Conservation (phyloP, 2,329 filamentous ascomycete species). For the Pezicula rhizophila region DNA sequence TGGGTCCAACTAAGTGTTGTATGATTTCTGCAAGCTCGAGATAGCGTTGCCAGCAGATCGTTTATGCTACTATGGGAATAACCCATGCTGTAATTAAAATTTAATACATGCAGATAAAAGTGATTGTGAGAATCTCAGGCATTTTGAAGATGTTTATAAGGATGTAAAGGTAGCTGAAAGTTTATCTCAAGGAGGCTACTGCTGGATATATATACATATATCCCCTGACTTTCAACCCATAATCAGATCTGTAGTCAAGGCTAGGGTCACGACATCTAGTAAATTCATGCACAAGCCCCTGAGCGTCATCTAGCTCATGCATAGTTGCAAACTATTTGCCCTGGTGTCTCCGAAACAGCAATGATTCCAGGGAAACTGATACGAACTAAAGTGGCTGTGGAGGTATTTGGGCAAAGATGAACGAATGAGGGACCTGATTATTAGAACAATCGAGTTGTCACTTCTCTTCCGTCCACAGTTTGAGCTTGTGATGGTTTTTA, state of each 20-base stretch:
- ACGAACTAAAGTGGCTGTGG: neutral
- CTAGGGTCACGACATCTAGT: neutral
- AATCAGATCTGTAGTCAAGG: neutral
- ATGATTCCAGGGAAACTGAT: neutral
- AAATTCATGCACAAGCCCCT: neutral
- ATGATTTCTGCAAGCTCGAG: slow-evolving; percentile 1
- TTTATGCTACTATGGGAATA: neutral
- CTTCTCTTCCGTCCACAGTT: neutral
- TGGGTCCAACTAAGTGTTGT: neutral
- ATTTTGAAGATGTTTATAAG: neutral
- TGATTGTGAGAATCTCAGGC: neutral
- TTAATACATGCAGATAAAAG: neutral
- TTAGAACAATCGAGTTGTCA: too few relatives aligned
- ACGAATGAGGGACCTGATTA: neutral
- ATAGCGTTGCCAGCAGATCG: slow-evolving; percentile 1
- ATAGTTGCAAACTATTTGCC: neutral
- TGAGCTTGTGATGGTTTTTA: neutral
- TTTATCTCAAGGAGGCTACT: neutral
- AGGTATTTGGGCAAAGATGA: neutral
- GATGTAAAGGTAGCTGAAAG: neutral
- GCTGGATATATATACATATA: neutral
- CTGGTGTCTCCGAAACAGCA: neutral
- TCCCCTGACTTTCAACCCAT: neutral
- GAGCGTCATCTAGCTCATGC: neutral
- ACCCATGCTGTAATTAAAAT: neutral